phyloP scores from a whole-genome alignment of 176 grass and related monocot species.

The Rhynchospora breviuscula region DNA sequence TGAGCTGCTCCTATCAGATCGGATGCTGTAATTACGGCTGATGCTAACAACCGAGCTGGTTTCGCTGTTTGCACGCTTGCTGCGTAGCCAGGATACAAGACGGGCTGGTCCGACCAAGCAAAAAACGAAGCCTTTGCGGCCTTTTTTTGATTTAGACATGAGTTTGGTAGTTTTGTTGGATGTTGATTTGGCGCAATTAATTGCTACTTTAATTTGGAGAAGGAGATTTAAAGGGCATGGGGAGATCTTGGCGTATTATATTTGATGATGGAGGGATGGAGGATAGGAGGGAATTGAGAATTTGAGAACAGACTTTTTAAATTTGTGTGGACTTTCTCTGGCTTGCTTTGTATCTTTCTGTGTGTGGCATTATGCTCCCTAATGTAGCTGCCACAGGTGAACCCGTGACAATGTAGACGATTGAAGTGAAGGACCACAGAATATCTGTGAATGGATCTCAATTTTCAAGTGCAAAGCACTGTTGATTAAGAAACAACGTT shows the following conservation, averaged over 20 bases:
- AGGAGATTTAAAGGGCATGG: not conserved
- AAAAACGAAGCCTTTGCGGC: slow-evolving; percentile 18
- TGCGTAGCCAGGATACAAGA: slow-evolving; percentile 33
- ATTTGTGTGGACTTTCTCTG: not conserved
- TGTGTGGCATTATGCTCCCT: not conserved
- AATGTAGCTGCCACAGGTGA: not conserved
- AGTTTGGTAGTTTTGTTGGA: not conserved
- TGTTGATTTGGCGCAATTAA: not conserved
- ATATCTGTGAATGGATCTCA: not conserved
- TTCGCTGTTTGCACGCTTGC: slow-evolving; percentile 44
- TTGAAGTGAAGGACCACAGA: not conserved
- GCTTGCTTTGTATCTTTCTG: not conserved
- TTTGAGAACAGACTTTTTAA: not conserved
- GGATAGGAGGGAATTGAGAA: not conserved
- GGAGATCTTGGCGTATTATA: not conserved
- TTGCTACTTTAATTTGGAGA: not conserved
- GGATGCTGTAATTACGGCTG: slow-evolving; percentile 1
- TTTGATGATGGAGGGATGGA: not conserved
- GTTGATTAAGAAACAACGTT: not conserved
- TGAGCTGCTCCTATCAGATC: not conserved
- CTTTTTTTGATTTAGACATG: slow-evolving; percentile 16
- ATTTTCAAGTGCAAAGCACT: not conserved
- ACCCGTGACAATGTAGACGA: not conserved
- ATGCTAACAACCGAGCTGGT: slow-evolving; percentile 35
- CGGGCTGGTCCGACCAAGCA: slow-evolving; percentile 36